A percentile compares a stretch with the other conserved stretches of the same genome.
Conservation (phyloP, 2,329 filamentous ascomycete genomes). For the Juglanconis oblonga region DNA sequence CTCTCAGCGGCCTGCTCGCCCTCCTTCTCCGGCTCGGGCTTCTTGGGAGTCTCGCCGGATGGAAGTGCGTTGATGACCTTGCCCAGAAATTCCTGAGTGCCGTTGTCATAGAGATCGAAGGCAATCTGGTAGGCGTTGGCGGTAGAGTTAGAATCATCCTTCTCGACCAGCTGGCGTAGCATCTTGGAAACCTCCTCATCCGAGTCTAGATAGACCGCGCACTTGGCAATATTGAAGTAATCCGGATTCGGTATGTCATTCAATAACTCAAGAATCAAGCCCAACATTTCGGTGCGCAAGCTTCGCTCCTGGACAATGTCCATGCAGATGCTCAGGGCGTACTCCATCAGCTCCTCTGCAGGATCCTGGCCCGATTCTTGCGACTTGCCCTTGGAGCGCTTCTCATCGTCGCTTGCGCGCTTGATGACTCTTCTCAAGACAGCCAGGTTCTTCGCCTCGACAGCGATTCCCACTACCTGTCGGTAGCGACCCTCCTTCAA, state of each 20-base stretch:
- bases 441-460: conserved; percentile 89
- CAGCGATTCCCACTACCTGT: conserved; percentile 93
- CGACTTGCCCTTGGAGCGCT: conserved; percentile 61
- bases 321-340: conserved; percentile 94
- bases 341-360: conserved; percentile 94
- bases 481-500: conserved; percentile 83
- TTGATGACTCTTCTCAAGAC: conserved; percentile 84
- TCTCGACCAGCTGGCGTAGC: conserved; percentile 75
- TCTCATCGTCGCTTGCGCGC: conserved; percentile 83
- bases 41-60: conserved; percentile 44
- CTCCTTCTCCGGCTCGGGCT: conserved; percentile 42
- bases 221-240: conserved; percentile 97
- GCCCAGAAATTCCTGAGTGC: conserved; percentile 91
- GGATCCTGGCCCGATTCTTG: conserved; percentile 52
- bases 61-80: conserved; percentile 85
- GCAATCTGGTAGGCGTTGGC: conserved; percentile 95
- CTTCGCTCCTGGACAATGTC: conserved; percentile 92
- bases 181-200: conserved; percentile 87
- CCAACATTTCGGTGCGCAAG: conserved; percentile 79
- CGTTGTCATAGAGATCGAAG: conserved; percentile 97
- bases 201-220: conserved; percentile 92
- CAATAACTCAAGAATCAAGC: conserved; percentile 89
- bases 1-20: conserved; percentile 42
- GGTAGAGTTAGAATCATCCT: conserved; percentile 73
- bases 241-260: conserved; percentile 90